Percentiles rank a stretch among this genome's conserved stretches.
Evolutionary conservation across 345 rosid genomes (phyloP).

Genomic region (Eucalyptus marginata): DNA sequence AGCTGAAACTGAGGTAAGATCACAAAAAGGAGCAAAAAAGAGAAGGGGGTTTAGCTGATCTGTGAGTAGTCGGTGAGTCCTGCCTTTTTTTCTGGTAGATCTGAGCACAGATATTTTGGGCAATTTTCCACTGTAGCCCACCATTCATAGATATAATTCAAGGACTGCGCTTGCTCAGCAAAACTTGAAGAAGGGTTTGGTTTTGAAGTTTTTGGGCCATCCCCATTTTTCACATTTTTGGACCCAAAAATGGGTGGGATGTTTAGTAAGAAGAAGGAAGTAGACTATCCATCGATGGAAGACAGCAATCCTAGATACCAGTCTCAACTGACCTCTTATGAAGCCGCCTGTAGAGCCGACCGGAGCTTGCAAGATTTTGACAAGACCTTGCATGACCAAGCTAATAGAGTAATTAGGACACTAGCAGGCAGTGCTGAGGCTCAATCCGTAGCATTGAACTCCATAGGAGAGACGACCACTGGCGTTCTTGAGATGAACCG

Average conservation of each 20-base stretch:
- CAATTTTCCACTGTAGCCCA: background rate
- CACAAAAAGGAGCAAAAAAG: background rate
- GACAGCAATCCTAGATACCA: constrained; percentile 6
- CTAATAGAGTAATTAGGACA: constrained; percentile 41
- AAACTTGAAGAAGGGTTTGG: background rate
- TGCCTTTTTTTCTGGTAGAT: background rate
- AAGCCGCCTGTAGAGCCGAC: constrained; percentile 59
- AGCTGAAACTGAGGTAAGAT: background rate
- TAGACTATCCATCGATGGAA: background rate
- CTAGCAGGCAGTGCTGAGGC: constrained; percentile 42
- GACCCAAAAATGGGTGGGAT: background rate
- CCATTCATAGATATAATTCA: background rate
- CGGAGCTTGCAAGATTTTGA: constrained; percentile 58
- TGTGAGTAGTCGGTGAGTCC: background rate
- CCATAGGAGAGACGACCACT: constrained; percentile 9
- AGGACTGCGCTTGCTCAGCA: background rate
- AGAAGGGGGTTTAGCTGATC: background rate
- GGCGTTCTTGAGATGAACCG: constrained; percentile 68
- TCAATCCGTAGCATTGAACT: constrained; percentile 41
- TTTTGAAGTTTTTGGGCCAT: background rate
- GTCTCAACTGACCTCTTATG: constrained; percentile 45
- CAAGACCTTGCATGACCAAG: constrained; percentile 27
- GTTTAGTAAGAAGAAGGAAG: background rate
- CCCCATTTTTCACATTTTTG: background rate
- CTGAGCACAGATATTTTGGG: background rate